A percentile compares a stretch with the other conserved stretches of the same genome.
These are phyloP conservation scores for Solanum virginianum DNA, from an alignment of 257 asterid genomes.

Conservation along the genomic window DNA sequence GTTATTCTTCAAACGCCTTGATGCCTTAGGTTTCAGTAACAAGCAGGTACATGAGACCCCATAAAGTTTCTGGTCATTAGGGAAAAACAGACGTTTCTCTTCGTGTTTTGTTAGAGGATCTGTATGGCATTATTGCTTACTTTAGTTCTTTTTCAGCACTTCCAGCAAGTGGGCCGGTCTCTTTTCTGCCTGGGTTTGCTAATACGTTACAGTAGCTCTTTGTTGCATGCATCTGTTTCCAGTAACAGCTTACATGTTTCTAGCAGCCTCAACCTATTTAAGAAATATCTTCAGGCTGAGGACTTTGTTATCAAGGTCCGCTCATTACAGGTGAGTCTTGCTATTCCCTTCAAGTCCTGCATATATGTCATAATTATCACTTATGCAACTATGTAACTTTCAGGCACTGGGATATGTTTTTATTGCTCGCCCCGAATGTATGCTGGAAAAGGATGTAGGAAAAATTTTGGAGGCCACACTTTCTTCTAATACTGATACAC, in stretches of 20 bases:
- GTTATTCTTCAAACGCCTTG: conserved; percentile 73
- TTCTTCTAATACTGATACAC: conserved; percentile 44
- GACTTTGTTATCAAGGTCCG: conserved; percentile 76
- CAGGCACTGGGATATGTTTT: conserved; percentile 92
- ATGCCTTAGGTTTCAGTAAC: conserved; percentile 63
- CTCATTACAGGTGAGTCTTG: conserved; percentile 66
- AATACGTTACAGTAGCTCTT: conserved; percentile 77
- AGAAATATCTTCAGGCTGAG: conserved; percentile 81
- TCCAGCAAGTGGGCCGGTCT: conserved; percentile 93
- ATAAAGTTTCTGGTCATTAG: neutral
- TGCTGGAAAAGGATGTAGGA: conserved; percentile 81
- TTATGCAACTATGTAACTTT: conserved; percentile 10
- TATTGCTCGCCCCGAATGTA: conserved; percentile 82
- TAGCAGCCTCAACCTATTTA: conserved; percentile 61
- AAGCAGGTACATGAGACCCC: conserved; percentile 52
- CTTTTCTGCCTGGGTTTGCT: conserved; percentile 97
- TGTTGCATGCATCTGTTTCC: conserved; percentile 40
- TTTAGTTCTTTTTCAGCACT: conserved; percentile 5
- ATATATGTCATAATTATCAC: neutral
- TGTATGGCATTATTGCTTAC: neutral
- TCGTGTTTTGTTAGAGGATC: neutral
- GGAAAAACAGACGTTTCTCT: neutral
- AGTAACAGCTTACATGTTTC: conserved; percentile 45
- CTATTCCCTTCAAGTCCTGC: neutral
- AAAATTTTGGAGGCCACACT: conserved; percentile 66